Percentiles rank a stretch among this genome's conserved stretches.
Conservation (phyloP, 768 basidiomycete species). For the Termitomyces sp. region DNA sequence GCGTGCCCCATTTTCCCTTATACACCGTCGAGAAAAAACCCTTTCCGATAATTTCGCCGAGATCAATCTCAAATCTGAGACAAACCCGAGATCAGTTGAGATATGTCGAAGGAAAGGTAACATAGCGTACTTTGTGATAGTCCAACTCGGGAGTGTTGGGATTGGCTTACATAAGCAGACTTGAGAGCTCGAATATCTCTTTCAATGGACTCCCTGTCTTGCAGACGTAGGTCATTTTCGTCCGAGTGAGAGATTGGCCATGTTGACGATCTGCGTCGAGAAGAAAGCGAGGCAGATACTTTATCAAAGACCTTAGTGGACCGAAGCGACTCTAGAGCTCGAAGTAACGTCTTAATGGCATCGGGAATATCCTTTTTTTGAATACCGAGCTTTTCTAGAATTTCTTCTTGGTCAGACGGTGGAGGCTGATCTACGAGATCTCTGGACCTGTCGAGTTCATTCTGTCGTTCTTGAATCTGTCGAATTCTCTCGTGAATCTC, state of each 20-base stretch:
- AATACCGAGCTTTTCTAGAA: slow-evolving; percentile 42
- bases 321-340: slow-evolving; percentile 35
- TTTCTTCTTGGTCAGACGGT: slow-evolving; percentile 37
- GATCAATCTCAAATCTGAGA: slow-evolving; percentile 66
- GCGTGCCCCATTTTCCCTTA: slow-evolving; percentile 63
- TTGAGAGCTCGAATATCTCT: slow-evolving; percentile 7
- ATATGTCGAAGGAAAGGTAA: not conserved
- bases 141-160: slow-evolving; percentile 61
- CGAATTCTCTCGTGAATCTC: slow-evolving; percentile 16
- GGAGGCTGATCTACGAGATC: slow-evolving; percentile 39
- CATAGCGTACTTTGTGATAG: slow-evolving; percentile 55
- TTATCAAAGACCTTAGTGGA: slow-evolving; percentile 2
- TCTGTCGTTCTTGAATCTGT: slow-evolving; percentile 27
- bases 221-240: not conserved
- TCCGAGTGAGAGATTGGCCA: slow-evolving; percentile 11
- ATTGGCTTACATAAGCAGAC: slow-evolving; percentile 3
- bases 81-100: slow-evolving; percentile 5
- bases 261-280: slow-evolving; percentile 7
- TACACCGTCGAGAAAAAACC: slow-evolving; percentile 80
- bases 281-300: slow-evolving; percentile 1
- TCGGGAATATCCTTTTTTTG: slow-evolving; percentile 47
- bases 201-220: slow-evolving; percentile 8
- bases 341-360: slow-evolving; percentile 52
- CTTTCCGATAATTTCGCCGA: slow-evolving; percentile 61
- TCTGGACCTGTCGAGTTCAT: slow-evolving; percentile 32